Base-by-base conservation (phyloP, 768 basidiomycete species). In the Roridomyces roridus region DNA sequence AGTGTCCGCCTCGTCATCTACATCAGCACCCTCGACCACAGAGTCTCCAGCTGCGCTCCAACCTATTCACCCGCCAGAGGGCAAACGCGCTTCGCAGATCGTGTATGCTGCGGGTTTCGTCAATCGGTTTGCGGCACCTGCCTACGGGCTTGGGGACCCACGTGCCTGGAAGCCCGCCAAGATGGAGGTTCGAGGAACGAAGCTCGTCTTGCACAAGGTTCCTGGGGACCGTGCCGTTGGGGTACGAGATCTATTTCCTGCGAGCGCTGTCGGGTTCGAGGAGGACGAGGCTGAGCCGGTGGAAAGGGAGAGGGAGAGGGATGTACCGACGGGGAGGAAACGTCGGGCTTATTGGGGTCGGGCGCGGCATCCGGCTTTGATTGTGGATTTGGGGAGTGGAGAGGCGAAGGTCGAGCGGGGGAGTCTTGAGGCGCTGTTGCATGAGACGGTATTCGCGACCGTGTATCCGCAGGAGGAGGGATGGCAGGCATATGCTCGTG, bases 151-250 rank as follows among this genome's bases (percentile, higher is more conserved):
- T 2, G 69, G 81, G 0, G 92, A 92, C 51, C 55, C 60, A 20
- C 55, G 55, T 63, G 85, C 85, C 0, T 96, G 94, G 94, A 95
- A 94, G 68, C 85, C 91, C 5, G 92, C 83, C 76, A 94, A 94
- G 70, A 80, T 89, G 41, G 88, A 92, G 63, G 74, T 96, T 24
- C 89, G 91, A 66, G 94, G 93, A 6, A 84, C 88, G 12, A 95
- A 95, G 69, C 65, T 96, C 45, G 88, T 90, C 69, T 90, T 95
- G 66, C 94, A 91, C 69, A 96, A 95, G 65, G 85, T 91, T 0
- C 91, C 93, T 0, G 77, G 80, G 25, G 93, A 95, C 60, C 77
- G 86, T 52, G 75, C 72, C 21, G 73, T 77, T 2, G 87, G 79
- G 0, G 79, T 94, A 48, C 90, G 87, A 67, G 86, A 88, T 8